Evolutionary conservation across 2,329 filamentous ascomycete genomes (phyloP).

Genomic region (Diplocarpon rosae): DNA sequence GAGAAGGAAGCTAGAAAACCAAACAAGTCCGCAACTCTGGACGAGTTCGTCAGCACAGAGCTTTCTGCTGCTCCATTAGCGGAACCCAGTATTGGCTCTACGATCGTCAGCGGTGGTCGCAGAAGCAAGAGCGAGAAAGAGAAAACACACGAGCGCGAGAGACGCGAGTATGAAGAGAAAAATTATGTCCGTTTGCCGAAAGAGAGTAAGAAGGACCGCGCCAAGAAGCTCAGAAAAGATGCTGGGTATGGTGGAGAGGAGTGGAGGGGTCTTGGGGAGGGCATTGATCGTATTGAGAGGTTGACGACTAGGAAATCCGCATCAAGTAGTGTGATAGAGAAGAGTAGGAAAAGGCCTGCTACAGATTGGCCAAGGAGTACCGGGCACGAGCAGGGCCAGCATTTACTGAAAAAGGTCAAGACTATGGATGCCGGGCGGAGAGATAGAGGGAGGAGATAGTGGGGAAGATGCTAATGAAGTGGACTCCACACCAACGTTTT

Average conservation of each 20-base stretch:
- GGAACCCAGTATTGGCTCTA: constrained; percentile 85
- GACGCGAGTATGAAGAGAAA: constrained; percentile 77
- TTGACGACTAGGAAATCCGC: constrained; percentile 61
- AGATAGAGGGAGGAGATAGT: constrained; percentile 26
- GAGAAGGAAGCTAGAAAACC: constrained; percentile 50
- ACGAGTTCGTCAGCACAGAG: constrained; percentile 84
- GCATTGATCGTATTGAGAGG: constrained; percentile 74
- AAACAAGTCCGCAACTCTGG: constrained; percentile 71
- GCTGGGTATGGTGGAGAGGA: constrained; percentile 82
- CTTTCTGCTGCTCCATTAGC: constrained; percentile 71
- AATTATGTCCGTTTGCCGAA: constrained; percentile 84
- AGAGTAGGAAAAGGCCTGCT: constrained; percentile 70
- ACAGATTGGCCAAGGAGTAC: constrained; percentile 65
- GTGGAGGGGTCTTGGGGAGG: constrained; percentile 76
- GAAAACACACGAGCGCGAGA: constrained; percentile 65
- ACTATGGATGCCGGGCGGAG: constrained; percentile 31
- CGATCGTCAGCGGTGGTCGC: constrained; percentile 69
- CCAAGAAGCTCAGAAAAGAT: constrained; percentile 42
- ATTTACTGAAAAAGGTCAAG: constrained; percentile 61
- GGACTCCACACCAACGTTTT: too few relatives aligned
- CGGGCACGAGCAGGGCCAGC: constrained; percentile 56
- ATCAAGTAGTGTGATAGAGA: constrained; percentile 53
- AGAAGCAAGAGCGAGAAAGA: constrained; percentile 68
- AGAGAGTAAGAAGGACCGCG: constrained; percentile 78
- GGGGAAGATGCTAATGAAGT: neutral